Evolutionary conservation across 1,139 yeast species (phyloP).

Genomic region (Blastobotrys indianensis): DNA sequence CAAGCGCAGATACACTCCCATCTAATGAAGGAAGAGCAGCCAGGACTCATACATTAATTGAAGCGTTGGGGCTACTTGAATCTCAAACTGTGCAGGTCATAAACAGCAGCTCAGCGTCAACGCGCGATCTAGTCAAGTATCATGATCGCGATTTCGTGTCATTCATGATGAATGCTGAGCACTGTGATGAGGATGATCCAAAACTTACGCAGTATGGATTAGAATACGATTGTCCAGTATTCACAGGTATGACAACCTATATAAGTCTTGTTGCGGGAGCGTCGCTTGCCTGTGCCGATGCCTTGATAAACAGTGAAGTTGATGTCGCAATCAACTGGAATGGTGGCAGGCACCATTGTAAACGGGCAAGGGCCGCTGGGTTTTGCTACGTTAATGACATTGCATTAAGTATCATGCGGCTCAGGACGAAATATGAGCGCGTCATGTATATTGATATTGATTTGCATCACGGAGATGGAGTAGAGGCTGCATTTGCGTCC

Average conservation of each 20-base stretch:
- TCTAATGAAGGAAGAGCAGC: slow-evolving; percentile 49
- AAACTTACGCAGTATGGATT: slow-evolving; percentile 30
- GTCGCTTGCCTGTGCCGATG: slow-evolving; percentile 46
- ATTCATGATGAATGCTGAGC: slow-evolving; percentile 29
- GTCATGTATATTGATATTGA: slow-evolving; percentile 67
- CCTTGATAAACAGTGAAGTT: slow-evolving; percentile 22
- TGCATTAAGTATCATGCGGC: slow-evolving; percentile 46
- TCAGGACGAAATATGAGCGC: slow-evolving; percentile 44
- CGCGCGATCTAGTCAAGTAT: slow-evolving; percentile 35
- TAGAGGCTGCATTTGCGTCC: slow-evolving; percentile 55
- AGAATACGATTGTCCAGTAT: slow-evolving; percentile 59
- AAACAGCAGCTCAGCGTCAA: slow-evolving; percentile 16
- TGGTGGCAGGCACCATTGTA: slow-evolving; percentile 76
- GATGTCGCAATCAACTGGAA: slow-evolving; percentile 62
- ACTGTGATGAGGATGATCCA: slow-evolving; percentile 17
- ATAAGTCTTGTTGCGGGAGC: slow-evolving; percentile 52
- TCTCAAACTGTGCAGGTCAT: slow-evolving; percentile 12
- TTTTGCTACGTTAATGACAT: slow-evolving; percentile 72
- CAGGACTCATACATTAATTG: slow-evolving; percentile 40
- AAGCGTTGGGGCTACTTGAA: slow-evolving; percentile 39
- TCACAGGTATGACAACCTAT: slow-evolving; percentile 49
- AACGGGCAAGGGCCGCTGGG: slow-evolving; percentile 54
- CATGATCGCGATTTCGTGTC: slow-evolving; percentile 40
- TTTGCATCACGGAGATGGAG: slow-evolving; percentile 79
- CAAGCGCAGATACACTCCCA: slow-evolving; percentile 45